These are phyloP conservation scores for Fraxinus anomala DNA, from an alignment of 257 asterid genomes.

Conservation along the genomic window DNA sequence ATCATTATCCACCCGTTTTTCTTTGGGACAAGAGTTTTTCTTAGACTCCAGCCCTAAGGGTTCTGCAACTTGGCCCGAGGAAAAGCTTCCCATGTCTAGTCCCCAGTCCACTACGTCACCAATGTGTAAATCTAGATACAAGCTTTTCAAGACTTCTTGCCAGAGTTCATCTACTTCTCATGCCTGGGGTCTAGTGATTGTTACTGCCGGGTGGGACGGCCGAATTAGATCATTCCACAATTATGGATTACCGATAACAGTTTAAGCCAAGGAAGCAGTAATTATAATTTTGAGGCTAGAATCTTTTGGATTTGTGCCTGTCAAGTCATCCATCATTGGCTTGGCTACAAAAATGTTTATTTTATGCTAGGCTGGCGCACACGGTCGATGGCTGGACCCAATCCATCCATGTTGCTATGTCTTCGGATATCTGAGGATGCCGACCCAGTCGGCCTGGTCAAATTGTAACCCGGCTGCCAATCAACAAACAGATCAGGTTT, in stretches of 20 bases:
- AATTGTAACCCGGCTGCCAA: slow-evolving; percentile 13
- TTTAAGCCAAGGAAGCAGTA: slow-evolving; percentile 31
- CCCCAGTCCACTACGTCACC: slow-evolving; percentile 28
- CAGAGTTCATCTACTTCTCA: slow-evolving; percentile 65
- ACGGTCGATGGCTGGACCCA: slow-evolving; percentile 31
- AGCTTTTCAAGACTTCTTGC: slow-evolving; percentile 64
- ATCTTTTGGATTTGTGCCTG: slow-evolving; percentile 22
- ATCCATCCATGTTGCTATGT: slow-evolving; percentile 17
- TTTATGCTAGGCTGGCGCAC: slow-evolving; percentile 36
- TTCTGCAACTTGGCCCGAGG: slow-evolving; percentile 99
- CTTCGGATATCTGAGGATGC: slow-evolving; percentile 10
- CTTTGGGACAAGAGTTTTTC: slow-evolving; percentile 58
- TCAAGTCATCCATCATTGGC: neutral
- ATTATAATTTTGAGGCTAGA: neutral
- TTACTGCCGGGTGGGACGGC: slow-evolving; percentile 87
- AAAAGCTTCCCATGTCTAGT: slow-evolving; percentile 69
- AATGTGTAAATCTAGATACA: slow-evolving; percentile 68
- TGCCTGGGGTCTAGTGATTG: slow-evolving; percentile 85
- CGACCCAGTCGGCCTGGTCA: slow-evolving; percentile 20
- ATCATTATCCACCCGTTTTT: slow-evolving; percentile 55
- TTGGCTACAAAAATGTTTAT: neutral
- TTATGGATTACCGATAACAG: slow-evolving; percentile 77
- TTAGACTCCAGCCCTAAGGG: slow-evolving; percentile 61
- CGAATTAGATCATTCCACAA: slow-evolving; percentile 83
- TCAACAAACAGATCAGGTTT: slow-evolving; percentile 31